Evolutionary conservation across 352 stramenopile species (phyloP).

Genomic region (Phytophthora chlamydospora): DNA sequence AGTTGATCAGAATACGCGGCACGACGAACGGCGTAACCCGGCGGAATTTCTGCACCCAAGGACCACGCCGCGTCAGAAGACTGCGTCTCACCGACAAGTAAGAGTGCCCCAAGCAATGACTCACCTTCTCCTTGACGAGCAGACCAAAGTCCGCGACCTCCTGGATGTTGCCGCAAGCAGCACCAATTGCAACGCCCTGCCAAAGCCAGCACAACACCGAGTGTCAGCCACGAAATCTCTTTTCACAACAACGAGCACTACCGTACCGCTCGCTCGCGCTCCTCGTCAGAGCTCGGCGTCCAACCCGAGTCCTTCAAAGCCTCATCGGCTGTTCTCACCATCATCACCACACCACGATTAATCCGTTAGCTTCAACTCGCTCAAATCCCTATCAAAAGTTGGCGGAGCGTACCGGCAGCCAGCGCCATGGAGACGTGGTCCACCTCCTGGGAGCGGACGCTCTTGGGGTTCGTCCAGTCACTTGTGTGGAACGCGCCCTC

Average conservation of each 20-base stretch:
- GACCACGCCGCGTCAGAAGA: not conserved
- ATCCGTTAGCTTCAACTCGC: not conserved
- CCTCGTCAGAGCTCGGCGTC: constrained; percentile 51
- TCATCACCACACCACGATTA: not conserved
- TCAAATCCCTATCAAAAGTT: not conserved
- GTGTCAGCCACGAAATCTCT: not conserved
- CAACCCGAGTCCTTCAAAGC: constrained; percentile 72
- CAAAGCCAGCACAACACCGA: constrained; percentile 33
- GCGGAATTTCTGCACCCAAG: constrained; percentile 60
- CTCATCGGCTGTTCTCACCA: constrained; percentile 54
- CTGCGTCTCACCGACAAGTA: not conserved
- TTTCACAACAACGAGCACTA: not conserved
- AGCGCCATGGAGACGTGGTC: constrained; percentile 84
- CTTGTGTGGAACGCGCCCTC: constrained; percentile 55
- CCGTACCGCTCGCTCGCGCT: constrained; percentile 56
- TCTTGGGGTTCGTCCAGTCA: constrained; percentile 71
- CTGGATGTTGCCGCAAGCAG: constrained; percentile 81
- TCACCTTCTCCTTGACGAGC: constrained; percentile 62
- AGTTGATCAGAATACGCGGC: constrained; percentile 91
- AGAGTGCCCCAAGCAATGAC: too few species aligned
- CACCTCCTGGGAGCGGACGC: constrained; percentile 67
- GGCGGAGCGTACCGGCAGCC: constrained; percentile 49
- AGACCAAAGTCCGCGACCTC: constrained; percentile 74
- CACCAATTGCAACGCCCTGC: constrained; percentile 81
- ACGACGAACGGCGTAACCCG: constrained; percentile 93